These are phyloP conservation scores for Cladorrhinum sp. DNA, from an alignment of 2,329 filamentous ascomycete genomes.

Conservation along the genomic window DNA sequence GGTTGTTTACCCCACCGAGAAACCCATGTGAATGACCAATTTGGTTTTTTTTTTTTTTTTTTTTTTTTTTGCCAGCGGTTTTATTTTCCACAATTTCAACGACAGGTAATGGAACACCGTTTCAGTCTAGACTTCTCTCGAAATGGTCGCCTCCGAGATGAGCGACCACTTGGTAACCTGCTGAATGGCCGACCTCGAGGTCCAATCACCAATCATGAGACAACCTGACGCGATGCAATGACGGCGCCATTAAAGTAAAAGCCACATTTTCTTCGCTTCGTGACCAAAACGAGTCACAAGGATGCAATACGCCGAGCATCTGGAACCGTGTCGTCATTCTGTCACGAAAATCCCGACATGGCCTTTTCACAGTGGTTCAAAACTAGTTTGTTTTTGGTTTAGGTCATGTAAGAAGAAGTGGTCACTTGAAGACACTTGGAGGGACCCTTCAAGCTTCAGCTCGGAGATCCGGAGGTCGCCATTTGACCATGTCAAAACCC, in stretches of 20 bases:
- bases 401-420: background rate
- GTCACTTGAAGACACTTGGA: no score
- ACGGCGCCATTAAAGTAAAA: background rate
- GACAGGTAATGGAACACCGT: no score
- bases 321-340: background rate
- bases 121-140: background rate
- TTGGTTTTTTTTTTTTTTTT: no score
- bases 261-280: no score
- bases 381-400: background rate
- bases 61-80: no score
- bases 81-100: no score
- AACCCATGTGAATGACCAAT: no score
- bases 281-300: background rate
- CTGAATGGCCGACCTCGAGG: background rate
- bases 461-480: background rate
- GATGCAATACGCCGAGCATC: background rate
- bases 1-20: no score
- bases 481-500: background rate
- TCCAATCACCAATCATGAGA: background rate
- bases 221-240: background rate
- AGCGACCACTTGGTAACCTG: background rate
- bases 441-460: no score
- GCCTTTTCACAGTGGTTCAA: background rate
- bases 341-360: background rate
- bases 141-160: background rate